These are phyloP conservation scores for Tulasnella sp. DNA, from an alignment of 768 basidiomycete species.

Conservation along the genomic window DNA sequence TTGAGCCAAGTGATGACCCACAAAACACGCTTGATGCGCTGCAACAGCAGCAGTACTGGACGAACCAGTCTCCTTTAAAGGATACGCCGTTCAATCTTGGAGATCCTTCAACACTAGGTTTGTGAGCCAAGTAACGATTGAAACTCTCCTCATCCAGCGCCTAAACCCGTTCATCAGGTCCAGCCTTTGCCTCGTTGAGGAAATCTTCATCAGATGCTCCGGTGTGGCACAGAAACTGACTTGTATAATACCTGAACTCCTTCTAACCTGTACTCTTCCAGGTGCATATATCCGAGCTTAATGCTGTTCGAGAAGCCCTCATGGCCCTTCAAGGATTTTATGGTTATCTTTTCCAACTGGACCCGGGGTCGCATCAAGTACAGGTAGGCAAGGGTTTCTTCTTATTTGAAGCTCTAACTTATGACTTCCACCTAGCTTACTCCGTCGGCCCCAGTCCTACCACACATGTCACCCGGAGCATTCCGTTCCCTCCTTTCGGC, in stretches of 20 bases:
- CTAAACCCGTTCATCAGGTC: constrained; percentile 1
- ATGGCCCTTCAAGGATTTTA: constrained; percentile 71
- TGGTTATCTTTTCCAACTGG: constrained; percentile 33
- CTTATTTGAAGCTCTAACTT: neutral
- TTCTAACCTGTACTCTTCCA: constrained; percentile 40
- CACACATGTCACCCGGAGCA: constrained; percentile 68
- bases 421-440: constrained; percentile 44
- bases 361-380: neutral
- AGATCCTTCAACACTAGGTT: constrained; percentile 75
- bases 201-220: constrained; percentile 46
- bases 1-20: neutral
- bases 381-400: neutral
- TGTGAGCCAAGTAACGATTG: constrained; percentile 30
- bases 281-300: constrained; percentile 73
- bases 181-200: constrained; percentile 15
- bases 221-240: neutral
- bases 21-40: constrained; percentile 59
- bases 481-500: constrained; percentile 66
- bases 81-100: constrained; percentile 61
- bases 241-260: neutral
- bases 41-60: constrained; percentile 73
- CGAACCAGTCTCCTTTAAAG: constrained; percentile 53
- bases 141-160: neutral
- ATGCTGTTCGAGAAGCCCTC: constrained; percentile 75
- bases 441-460: constrained; percentile 55